phyloP scores from a whole-genome alignment of 768 basidiomycete species.

The Cystofilobasidium ferigula region DNA sequence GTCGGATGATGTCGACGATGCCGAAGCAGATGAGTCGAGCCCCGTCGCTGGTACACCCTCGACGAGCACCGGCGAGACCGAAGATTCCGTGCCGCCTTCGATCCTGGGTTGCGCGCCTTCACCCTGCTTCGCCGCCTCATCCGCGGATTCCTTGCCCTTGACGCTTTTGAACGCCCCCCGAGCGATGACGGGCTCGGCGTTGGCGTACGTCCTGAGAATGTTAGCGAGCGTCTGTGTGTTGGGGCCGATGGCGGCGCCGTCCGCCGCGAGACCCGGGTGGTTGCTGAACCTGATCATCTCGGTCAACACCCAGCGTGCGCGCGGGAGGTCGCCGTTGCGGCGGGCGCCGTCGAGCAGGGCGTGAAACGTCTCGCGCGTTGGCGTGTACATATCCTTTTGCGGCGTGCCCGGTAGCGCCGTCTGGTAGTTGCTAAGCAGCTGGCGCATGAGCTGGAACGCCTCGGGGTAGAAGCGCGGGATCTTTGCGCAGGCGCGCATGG shows the following conservation, averaged over 20 bases:
- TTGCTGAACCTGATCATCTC: conserved; percentile 52
- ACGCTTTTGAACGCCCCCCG: conserved; percentile 43
- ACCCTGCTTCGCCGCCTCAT: too few species aligned
- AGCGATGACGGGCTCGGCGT: conserved; percentile 61
- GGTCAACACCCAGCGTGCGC: conserved; percentile 80
- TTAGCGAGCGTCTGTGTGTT: conserved; percentile 67
- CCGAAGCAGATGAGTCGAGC: background rate
- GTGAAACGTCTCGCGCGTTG: conserved; percentile 59
- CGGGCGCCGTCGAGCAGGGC: conserved; percentile 86
- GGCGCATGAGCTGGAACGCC: conserved; percentile 67
- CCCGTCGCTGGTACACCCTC: conserved; percentile 34
- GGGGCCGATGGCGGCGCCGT: conserved; percentile 33
- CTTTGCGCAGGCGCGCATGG: conserved; percentile 65
- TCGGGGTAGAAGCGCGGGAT: conserved; percentile 54
- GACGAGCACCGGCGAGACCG: conserved; percentile 27
- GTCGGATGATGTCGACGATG: conserved; percentile 32
- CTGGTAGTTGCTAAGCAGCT: conserved; percentile 72
- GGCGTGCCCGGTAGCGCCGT: conserved; percentile 47
- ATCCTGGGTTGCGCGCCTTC: too few species aligned
- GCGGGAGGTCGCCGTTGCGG: conserved; percentile 65
- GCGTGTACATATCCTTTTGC: conserved; percentile 39
- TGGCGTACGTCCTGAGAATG: conserved; percentile 75
- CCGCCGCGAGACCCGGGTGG: conserved; percentile 16
- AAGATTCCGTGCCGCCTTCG: too few species aligned
- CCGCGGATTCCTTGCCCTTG: background rate